Conservation (phyloP, 208 protist genomes). For the Acanthamoeba triangularis region DNA sequence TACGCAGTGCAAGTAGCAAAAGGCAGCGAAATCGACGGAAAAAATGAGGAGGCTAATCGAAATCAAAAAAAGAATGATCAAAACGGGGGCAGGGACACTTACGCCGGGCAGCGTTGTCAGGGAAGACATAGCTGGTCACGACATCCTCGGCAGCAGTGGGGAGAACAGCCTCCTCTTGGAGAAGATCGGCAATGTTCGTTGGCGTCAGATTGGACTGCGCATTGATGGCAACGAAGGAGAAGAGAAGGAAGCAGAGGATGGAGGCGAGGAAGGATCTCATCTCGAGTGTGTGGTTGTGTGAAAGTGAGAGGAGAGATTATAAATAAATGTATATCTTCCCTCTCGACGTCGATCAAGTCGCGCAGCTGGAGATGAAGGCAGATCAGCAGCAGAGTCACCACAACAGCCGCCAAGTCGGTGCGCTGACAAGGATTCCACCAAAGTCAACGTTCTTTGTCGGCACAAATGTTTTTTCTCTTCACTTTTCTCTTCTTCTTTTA, state of each 20-base stretch:
- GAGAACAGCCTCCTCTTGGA: neutral
- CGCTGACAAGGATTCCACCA: constrained; percentile 20
- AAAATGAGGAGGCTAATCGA: neutral
- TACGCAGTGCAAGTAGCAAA: neutral
- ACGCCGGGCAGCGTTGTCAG: neutral
- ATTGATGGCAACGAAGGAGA: constrained; percentile 14
- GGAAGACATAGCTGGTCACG: neutral
- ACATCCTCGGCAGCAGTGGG: neutral
- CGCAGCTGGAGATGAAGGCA: constrained; percentile 1
- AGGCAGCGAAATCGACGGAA: neutral
- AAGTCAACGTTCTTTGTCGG: neutral
- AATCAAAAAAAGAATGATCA: neutral
- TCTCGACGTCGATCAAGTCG: neutral
- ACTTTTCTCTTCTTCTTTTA: neutral
- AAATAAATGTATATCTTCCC: neutral
- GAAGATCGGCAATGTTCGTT: constrained; percentile 47
- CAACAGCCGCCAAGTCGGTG: neutral
- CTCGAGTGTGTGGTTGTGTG: neutral
- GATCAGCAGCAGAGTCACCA: neutral
- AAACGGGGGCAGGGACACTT: neutral
- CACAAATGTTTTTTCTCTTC: neutral
- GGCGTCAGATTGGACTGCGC: constrained; percentile 30
- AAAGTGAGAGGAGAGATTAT: neutral
- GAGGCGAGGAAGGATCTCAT: constrained; percentile 15
- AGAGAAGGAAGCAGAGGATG: constrained; percentile 17